These are phyloP conservation scores for Amphichorda felina DNA, from an alignment of 2,329 filamentous ascomycete genomes.

Conservation along the genomic window DNA sequence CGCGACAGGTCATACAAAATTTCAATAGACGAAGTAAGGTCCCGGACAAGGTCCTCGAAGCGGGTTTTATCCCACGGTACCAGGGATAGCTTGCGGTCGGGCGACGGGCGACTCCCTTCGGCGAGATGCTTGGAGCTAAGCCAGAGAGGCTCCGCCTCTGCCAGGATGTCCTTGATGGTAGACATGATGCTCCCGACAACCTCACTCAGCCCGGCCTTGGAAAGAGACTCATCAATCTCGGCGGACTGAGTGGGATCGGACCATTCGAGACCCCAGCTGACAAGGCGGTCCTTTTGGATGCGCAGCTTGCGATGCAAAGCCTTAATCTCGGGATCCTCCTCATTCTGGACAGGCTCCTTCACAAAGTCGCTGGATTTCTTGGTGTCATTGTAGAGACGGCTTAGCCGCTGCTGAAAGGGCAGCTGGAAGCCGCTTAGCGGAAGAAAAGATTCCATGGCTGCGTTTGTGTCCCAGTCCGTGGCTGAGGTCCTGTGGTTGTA, in stretches of 20 bases:
- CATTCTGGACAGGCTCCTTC: constrained; percentile 49
- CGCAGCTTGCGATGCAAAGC: constrained; percentile 63
- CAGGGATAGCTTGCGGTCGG: constrained; percentile 42
- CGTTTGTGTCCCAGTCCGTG: constrained; percentile 13
- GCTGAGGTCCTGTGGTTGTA: no score
- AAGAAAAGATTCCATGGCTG: constrained; percentile 38
- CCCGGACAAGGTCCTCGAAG: constrained; percentile 63
- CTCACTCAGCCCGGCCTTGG: constrained; percentile 64
- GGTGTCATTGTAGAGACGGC: constrained; percentile 68
- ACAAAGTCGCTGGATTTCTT: constrained; percentile 69
- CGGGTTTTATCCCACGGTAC: constrained; percentile 58
- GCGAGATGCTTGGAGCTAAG: constrained; percentile 40
- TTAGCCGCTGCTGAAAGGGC: constrained; percentile 51
- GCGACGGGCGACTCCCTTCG: constrained; percentile 25
- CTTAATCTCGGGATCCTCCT: constrained; percentile 57
- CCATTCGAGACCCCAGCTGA: constrained; percentile 75
- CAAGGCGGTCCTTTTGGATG: constrained; percentile 68
- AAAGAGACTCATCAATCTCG: constrained; percentile 60
- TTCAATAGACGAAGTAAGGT: constrained; percentile 68
- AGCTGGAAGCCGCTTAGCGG: constrained; percentile 39
- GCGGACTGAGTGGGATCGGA: constrained; percentile 57
- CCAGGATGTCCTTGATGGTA: constrained; percentile 69
- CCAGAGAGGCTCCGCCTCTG: constrained; percentile 65
- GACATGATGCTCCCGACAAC: constrained; percentile 68
- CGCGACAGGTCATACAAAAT: constrained; percentile 67